phyloP scores from a whole-genome alignment of 1,284 basidiomycete species.

The Ustilago trichophora region DNA sequence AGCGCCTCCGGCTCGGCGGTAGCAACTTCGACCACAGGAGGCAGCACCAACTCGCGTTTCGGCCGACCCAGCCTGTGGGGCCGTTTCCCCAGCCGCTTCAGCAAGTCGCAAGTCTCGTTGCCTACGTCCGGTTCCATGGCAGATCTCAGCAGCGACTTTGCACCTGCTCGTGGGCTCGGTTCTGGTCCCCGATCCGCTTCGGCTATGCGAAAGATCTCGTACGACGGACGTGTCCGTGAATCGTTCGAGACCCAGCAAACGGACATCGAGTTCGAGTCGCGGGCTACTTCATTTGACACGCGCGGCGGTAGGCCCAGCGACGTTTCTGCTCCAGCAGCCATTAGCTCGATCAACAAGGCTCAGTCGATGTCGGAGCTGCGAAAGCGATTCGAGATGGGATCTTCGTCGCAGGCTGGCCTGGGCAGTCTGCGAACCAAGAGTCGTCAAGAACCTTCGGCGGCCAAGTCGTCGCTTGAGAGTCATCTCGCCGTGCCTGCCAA shows the following conservation, averaged over 20 bases:
- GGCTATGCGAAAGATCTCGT: slow-evolving; percentile 40
- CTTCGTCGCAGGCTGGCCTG: neutral
- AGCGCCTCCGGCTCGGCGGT: slow-evolving; percentile 4
- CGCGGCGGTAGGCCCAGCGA: slow-evolving; percentile 25
- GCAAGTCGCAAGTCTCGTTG: slow-evolving; percentile 41
- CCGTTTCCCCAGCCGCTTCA: slow-evolving; percentile 36
- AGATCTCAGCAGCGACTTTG: slow-evolving; percentile 27
- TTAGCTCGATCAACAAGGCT: slow-evolving; percentile 20
- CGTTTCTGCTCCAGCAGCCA: slow-evolving; percentile 7
- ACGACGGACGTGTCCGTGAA: slow-evolving; percentile 31
- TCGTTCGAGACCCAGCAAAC: slow-evolving; percentile 49
- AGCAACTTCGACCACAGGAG: neutral
- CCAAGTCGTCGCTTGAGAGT: slow-evolving; percentile 24
- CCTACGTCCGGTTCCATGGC: slow-evolving; percentile 18
- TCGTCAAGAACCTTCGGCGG: slow-evolving; percentile 13
- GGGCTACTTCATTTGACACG: slow-evolving; percentile 37
- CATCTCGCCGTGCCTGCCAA: slow-evolving; percentile 12
- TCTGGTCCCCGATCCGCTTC: slow-evolving; percentile 34
- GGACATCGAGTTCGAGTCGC: slow-evolving; percentile 38
- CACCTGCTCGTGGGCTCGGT: slow-evolving; percentile 7
- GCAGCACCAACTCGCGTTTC: slow-evolving; percentile 15
- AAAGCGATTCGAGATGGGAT: slow-evolving; percentile 22
- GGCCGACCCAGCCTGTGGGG: slow-evolving; percentile 31
- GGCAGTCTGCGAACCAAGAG: slow-evolving; percentile 13
- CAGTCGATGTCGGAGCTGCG: slow-evolving; percentile 40